Percentiles rank a stretch among this genome's conserved stretches.
These are phyloP conservation scores for Saprolegnia parasitica DNA, from an alignment of 352 stramenopile genomes.

Conservation along the genomic window DNA sequence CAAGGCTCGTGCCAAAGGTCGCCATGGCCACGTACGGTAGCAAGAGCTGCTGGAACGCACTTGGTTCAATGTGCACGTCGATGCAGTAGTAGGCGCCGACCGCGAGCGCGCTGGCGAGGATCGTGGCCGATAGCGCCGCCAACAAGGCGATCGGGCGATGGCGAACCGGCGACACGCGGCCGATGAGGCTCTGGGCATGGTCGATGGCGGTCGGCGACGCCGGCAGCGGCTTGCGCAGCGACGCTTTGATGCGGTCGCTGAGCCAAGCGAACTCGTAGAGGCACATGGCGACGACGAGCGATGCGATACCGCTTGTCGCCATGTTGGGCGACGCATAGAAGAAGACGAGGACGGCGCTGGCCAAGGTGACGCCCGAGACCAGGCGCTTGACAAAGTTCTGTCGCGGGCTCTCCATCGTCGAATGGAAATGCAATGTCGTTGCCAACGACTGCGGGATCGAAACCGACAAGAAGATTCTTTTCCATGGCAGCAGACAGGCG, in stretches of 20 bases:
- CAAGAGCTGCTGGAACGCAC: too few species aligned
- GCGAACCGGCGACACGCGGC: not conserved
- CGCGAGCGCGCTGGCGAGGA: not conserved
- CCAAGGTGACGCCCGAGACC: not conserved
- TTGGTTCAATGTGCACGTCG: too few species aligned
- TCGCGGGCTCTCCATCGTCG: not conserved
- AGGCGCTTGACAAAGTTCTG: constrained; percentile 25
- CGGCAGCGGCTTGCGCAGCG: not conserved
- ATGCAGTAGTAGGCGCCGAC: not conserved
- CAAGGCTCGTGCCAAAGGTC: not conserved
- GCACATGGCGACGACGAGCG: constrained; percentile 35
- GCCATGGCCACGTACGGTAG: too few species aligned
- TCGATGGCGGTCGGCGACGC: not conserved
- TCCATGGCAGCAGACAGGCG: too few species aligned
- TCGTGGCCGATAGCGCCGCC: not conserved
- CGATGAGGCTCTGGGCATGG: not conserved
- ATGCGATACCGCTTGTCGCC: constrained; percentile 2
- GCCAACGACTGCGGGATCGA: too few species aligned
- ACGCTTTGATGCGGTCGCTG: constrained; percentile 47
- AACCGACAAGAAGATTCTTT: too few species aligned
- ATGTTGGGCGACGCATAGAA: constrained; percentile 7
- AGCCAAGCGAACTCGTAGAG: constrained; percentile 69
- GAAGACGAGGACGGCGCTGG: not conserved
- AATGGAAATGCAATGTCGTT: too few species aligned
- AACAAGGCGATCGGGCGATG: not conserved